phyloP scores from a whole-genome alignment of 495 filamentous ascomycete genomes.

The Daldinia bambusicola region DNA sequence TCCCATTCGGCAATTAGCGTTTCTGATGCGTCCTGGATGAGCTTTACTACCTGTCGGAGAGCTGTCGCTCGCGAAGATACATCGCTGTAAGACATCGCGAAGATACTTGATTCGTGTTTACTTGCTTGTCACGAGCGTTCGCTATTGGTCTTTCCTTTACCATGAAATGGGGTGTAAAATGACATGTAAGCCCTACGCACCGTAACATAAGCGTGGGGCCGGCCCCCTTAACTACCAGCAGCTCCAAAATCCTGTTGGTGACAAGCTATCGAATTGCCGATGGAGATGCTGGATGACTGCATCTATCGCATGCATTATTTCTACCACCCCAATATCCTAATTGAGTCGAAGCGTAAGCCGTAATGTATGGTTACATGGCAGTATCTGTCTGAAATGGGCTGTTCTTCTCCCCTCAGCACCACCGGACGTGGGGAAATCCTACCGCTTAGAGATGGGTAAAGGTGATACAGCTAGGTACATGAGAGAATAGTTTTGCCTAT shows the following conservation, averaged over 20 bases:
- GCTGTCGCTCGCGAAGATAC: conserved; percentile 36
- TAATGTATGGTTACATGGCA: conserved; percentile 17
- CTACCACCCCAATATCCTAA: conserved; percentile 18
- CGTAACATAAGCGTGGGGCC: conserved; percentile 1
- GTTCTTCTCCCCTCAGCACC: conserved; percentile 3
- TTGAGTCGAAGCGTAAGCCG: not conserved
- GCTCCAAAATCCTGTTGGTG: not conserved
- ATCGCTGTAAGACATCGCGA: conserved; percentile 32
- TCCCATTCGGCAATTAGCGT: conserved; percentile 40
- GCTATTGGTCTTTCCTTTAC: not conserved
- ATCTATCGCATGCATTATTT: conserved; percentile 18
- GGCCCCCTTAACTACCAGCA: not conserved
- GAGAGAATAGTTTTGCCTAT: conserved; percentile 28
- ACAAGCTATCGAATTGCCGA: conserved; percentile 31
- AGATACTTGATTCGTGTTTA: not conserved
- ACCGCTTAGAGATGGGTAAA: not conserved
- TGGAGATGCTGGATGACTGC: conserved; percentile 10
- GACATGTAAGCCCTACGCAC: not conserved
- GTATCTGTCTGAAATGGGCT: conserved; percentile 32
- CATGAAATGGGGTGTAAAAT: not conserved
- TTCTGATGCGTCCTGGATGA: conserved; percentile 38
- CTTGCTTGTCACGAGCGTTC: not conserved
- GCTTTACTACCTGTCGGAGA: conserved; percentile 40
- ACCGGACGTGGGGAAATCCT: conserved; percentile 39
- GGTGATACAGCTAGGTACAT: conserved; percentile 14